Evolutionary conservation across 495 filamentous ascomycete genomes (phyloP), one percentile per base, ranked within the genome.

Genomic region (Penicillium silybi): DNA sequence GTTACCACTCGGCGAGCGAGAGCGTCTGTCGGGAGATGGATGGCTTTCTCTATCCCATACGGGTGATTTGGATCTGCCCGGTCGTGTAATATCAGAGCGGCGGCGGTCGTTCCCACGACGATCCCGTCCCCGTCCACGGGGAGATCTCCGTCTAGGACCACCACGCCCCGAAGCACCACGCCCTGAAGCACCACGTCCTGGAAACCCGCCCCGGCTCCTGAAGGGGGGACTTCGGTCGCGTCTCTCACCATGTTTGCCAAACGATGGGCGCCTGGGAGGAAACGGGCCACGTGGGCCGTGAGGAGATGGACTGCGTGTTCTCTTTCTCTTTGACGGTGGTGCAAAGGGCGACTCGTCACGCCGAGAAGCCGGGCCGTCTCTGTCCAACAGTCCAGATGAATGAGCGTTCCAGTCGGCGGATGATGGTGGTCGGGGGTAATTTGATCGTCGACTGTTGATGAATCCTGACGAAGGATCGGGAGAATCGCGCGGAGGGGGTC

Each of bases 301-400:
- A 20, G 74, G 72, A 9, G 78, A 79, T 39, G 74, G 76, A 49
- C 71, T 78, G 41, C 74, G 70, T 48, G 72, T 77, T 53, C 74
- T 69, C 56, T 73, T 69, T 37, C 74, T 65, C 63, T 77, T 75
- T 18, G 55, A 61, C 27, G 66, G 70, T 39, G 64, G 64, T 37
- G 51, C 66, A 34, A 64, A 65, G 50, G 67, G 61, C 20, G 64
- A 66, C 18, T 70, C 61, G 45, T 70, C 67, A 62, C 69, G 50
- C 45, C 58, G 63, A 44, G 53, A 46, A 18, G 38, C 44, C 15
- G 47, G 50, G 19, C 19, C 32, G 32, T 68, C 58, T 58, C 62
- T 67, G 18, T 65, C 61, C 25, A 57, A 38, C 26, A 54, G 29
- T 48, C 57, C 37, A 18, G 56, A 49, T 50, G 44, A 27, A 48